Percentiles rank a stretch among this genome's conserved stretches.
Evolutionary conservation across 208 protist species (phyloP).

Genomic region (Angomonas deanei): DNA sequence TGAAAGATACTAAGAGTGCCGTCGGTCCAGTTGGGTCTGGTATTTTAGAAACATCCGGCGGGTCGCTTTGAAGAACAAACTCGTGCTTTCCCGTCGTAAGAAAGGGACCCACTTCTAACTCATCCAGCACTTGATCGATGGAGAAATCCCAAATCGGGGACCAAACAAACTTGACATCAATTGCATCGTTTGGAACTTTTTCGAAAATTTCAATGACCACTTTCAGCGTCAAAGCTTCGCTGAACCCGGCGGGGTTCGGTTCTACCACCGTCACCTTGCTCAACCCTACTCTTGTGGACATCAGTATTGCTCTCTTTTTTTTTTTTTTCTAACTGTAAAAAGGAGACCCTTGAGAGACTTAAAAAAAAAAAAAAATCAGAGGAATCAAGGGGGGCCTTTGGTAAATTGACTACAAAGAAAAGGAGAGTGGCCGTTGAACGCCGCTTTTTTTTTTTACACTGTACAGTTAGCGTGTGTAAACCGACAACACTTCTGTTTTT

Average conservation of each 20-base stretch:
- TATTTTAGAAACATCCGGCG: slow-evolving; percentile 55
- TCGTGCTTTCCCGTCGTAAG: slow-evolving; percentile 54
- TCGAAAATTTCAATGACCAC: slow-evolving; percentile 69
- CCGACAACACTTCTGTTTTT: too few relatives aligned
- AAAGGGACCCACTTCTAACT: slow-evolving; percentile 75
- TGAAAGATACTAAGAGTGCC: slow-evolving; percentile 61
- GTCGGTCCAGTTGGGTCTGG: slow-evolving; percentile 79
- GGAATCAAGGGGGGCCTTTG: background rate
- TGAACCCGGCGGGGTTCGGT: slow-evolving; percentile 38
- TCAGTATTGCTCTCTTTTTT: slow-evolving; percentile 2
- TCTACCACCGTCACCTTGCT: slow-evolving; percentile 37
- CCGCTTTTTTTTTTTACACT: too few relatives aligned
- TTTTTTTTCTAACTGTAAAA: background rate
- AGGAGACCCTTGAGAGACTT: background rate
- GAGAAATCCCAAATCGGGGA: slow-evolving; percentile 79
- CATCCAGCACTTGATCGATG: slow-evolving; percentile 75
- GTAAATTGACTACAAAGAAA: background rate
- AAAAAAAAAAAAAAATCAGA: background rate
- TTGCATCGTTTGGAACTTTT: slow-evolving; percentile 26
- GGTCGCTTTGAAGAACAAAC: slow-evolving; percentile 60
- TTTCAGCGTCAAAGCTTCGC: slow-evolving; percentile 41
- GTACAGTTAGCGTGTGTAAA: too few relatives aligned
- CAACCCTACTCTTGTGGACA: slow-evolving; percentile 59
- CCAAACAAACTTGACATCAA: slow-evolving; percentile 76
- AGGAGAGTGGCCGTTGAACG: background rate